A percentile compares a stretch with the other conserved stretches of the same genome.
phyloP scores from a whole-genome alignment of 305 asterid species.

The Solanum chacoense region DNA sequence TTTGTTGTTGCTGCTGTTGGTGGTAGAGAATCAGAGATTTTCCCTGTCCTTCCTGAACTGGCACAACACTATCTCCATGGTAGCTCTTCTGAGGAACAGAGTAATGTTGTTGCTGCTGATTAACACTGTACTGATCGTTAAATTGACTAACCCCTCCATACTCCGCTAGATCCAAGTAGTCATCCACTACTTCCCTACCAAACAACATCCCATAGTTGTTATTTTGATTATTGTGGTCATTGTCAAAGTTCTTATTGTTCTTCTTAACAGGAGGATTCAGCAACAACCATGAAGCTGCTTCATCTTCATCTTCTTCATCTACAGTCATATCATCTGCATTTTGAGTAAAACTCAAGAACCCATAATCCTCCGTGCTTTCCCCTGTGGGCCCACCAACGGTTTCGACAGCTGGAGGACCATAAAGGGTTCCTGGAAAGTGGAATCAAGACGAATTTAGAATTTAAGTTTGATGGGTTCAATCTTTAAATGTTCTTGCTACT shows the following conservation, averaged over 20 bases:
- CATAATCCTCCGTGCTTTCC: conserved; percentile 4
- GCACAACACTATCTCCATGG: conserved; percentile 43
- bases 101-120: conserved; percentile 3
- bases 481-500: background rate
- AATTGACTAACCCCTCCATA: conserved; percentile 27
- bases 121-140: conserved; percentile 2
- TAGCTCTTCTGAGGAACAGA: conserved; percentile 22
- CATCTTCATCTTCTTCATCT: conserved; percentile 40
- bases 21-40: conserved; percentile 15
- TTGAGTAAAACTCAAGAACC: conserved; percentile 15
- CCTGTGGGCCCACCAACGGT: conserved; percentile 2
- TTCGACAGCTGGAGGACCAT: conserved; percentile 12
- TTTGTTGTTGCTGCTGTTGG: background rate
- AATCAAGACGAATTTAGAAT: background rate
- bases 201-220: conserved; percentile 12
- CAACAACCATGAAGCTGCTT: conserved; percentile 54
- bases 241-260: conserved; percentile 8
- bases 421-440: conserved; percentile 7
- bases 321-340: conserved; percentile 15
- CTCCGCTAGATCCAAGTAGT: conserved; percentile 39
- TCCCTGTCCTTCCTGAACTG: conserved; percentile 21
- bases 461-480: background rate
- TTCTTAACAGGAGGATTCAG: conserved; percentile 26
- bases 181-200: conserved; percentile 38
- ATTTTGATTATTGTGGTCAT: conserved; percentile 1